Conservation (phyloP, 1,284 basidiomycete species). For the Tilletiaria anomala region DNA sequence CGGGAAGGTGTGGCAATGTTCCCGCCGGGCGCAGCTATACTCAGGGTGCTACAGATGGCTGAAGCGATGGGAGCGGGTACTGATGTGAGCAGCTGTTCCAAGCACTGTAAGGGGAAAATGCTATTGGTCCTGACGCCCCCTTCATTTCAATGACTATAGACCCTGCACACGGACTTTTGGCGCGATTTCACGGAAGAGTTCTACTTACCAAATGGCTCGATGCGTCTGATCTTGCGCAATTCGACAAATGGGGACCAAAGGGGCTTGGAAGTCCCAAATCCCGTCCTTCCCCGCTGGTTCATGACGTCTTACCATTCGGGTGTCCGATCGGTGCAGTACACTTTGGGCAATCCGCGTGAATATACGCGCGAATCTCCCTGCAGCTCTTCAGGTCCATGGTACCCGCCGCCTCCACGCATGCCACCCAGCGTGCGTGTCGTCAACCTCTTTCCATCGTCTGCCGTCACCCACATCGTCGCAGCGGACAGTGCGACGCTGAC, state of each 20-base stretch:
- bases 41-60: slow-evolving; percentile 15
- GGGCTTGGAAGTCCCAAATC: slow-evolving; percentile 1
- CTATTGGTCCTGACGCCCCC: too few relatives aligned
- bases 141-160: too few relatives aligned
- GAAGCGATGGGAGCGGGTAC: slow-evolving; percentile 10
- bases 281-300: slow-evolving; percentile 1
- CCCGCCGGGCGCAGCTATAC: slow-evolving; percentile 10
- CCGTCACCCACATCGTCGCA: slow-evolving; percentile 8
- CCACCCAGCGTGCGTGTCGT: too few relatives aligned
- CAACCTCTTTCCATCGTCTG: too few relatives aligned
- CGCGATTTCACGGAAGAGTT: background rate
- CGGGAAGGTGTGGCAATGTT: slow-evolving; percentile 3
- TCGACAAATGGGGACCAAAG: background rate
- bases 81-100: background rate
- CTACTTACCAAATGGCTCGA: background rate
- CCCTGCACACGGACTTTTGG: too few relatives aligned
- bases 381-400: background rate
- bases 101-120: too few relatives aligned
- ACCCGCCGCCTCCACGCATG: background rate
- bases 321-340: background rate
- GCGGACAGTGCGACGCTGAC: background rate
- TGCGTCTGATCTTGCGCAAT: background rate
- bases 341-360: background rate
- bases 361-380: background rate
- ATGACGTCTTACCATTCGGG: background rate